Conservation (phyloP, 164 flowering plant species). For the Pachysandra terminalis region DNA sequence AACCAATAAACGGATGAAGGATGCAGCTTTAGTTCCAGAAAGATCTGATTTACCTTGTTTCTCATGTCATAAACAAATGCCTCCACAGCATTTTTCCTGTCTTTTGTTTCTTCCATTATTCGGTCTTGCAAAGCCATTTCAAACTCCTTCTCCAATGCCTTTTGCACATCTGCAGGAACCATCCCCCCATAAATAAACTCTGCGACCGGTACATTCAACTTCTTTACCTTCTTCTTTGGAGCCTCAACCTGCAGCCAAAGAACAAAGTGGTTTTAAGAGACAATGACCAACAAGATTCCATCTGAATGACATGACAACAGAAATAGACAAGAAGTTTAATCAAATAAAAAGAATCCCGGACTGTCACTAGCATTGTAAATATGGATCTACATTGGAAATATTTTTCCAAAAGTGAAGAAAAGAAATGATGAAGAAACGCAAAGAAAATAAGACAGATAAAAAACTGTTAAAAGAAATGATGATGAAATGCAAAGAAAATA, state of each 20-base stretch:
- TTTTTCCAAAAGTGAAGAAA: too few relatives aligned
- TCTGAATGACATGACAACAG: too few relatives aligned
- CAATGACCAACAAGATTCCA: background rate
- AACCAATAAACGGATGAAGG: background rate
- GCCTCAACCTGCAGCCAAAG: slow-evolving; percentile 52
- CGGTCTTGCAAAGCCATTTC: slow-evolving; percentile 98
- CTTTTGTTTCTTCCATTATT: slow-evolving; percentile 96
- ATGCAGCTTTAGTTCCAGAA: too few relatives aligned
- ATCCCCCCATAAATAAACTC: slow-evolving; percentile 79
- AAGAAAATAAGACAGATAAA: too few relatives aligned
- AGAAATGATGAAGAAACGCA: too few relatives aligned
- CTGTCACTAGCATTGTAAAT: too few relatives aligned
- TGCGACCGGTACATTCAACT: slow-evolving; percentile 60
- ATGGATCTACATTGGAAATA: too few relatives aligned
- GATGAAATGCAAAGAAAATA: too few relatives aligned
- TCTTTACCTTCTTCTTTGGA: slow-evolving; percentile 82
- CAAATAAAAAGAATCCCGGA: too few relatives aligned
- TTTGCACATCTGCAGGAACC: slow-evolving; percentile 64
- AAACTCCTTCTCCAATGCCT: slow-evolving; percentile 89
- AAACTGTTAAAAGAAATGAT: too few relatives aligned
- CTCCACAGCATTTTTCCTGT: slow-evolving; percentile 93
- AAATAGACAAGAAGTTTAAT: too few relatives aligned
- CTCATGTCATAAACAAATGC: slow-evolving; percentile 97
- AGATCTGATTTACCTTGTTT: slow-evolving; percentile 52
- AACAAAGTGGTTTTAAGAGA: background rate